Base-by-base conservation (phyloP, 306 rosid species). In the Neltuma alba region DNA sequence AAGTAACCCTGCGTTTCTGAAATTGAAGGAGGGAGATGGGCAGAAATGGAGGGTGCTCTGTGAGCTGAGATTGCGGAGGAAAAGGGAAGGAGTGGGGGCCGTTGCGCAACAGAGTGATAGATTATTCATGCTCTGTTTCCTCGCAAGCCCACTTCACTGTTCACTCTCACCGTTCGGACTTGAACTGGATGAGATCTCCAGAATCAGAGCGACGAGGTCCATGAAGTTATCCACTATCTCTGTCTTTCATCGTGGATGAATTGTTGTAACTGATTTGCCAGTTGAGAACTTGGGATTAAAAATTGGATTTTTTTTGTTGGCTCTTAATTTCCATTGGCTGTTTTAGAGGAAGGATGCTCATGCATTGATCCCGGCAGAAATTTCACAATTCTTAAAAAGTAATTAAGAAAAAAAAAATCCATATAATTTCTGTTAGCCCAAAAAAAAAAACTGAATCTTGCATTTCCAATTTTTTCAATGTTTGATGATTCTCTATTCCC, bases 41-140 rank as follows among this genome's bases (percentile, higher is more conserved):
- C 48, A 66, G 33, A 25, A 25, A 41, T 38, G 72, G 54, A 68
- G 34, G 72, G 20, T 38, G 8, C n/a, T 68, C 21, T 23, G 73
- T 41, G 54, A 41, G 36, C 36, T 40, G 73, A 30, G 54, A 41
- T 41, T 65, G 27, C 30, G 54, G 34, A 41, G 47, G 74, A 77
- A 21, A 38, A 69, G 42, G 33, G 61, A 70, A n/a, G 74, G 30
- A 20, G 52, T 67, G 11, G 54, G 73, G 15, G 37, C 50, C 13
- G 28, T 44, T 42, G 85, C 40, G 83, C 70, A 77, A 58, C 25
- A 36, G 80, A 64, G 38, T 20, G 67, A 74, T 79, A 84, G 68
- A 31, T 72, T 75, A 65, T 60, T 80, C 84, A 86, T 65, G 79
- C 55, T n/a, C 73, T 23, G 44, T 8, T 15, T 16, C n/a, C 28